Percentiles rank a stretch among this genome's conserved stretches.
Evolutionary conservation across 495 filamentous ascomycete species (phyloP).

Genomic region (Penicillium diatomitis): DNA sequence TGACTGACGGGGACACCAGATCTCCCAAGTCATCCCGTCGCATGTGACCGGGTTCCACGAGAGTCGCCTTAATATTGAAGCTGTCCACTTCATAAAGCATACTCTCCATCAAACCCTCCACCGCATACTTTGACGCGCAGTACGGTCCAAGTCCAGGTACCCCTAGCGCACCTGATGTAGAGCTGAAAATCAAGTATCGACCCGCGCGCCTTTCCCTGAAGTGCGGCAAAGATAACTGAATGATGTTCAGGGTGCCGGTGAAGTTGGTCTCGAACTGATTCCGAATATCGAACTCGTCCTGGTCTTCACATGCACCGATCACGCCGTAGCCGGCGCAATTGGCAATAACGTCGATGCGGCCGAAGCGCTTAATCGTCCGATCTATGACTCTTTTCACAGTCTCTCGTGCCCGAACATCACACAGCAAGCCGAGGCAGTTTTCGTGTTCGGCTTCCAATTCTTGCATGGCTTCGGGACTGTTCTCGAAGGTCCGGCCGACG

Average conservation of each 20-base stretch:
- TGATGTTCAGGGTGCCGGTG: constrained; percentile 86
- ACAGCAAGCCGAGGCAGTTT: constrained; percentile 70
- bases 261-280: constrained; percentile 98
- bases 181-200: constrained; percentile 88
- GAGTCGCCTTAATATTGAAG: constrained; percentile 84
- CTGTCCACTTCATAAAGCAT: constrained; percentile 92
- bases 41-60: constrained; percentile 86
- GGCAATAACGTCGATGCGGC: constrained; percentile 76
- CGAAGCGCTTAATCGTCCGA: constrained; percentile 60
- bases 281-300: constrained; percentile 87
- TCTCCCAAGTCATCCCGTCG: constrained; percentile 56
- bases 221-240: constrained; percentile 80
- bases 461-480: constrained; percentile 60
- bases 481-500: constrained; percentile 78
- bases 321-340: constrained; percentile 92
- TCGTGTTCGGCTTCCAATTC: constrained; percentile 41
- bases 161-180: constrained; percentile 77
- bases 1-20: constrained; percentile 20
- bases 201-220: constrained; percentile 69
- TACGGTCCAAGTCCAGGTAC: constrained; percentile 90
- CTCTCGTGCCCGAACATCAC: constrained; percentile 76
- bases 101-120: constrained; percentile 88
- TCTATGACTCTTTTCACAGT: constrained; percentile 68
- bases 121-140: constrained; percentile 93
- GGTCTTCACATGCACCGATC: constrained; percentile 92